These are phyloP conservation scores for Blumeriella jaapii DNA, from an alignment of 2,329 filamentous ascomycete species.

Conservation along the genomic window DNA sequence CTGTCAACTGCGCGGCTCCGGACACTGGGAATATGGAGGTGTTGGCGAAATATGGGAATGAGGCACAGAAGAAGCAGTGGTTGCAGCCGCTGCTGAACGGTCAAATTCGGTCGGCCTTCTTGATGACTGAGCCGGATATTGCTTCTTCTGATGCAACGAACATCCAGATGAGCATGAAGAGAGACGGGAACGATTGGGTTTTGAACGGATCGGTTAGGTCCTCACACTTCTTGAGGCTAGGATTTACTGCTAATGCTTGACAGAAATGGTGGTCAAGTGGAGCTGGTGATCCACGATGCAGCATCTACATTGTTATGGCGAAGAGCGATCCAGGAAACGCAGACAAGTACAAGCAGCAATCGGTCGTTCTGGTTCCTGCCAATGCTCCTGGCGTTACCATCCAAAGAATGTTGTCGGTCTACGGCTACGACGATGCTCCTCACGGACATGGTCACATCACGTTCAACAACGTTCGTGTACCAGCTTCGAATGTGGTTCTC, in stretches of 20 bases:
- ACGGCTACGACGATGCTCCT: slow-evolving; percentile 95
- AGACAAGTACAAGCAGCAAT: slow-evolving; percentile 81
- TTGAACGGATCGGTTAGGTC: slow-evolving; percentile 70
- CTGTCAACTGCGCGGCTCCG: slow-evolving; percentile 80
- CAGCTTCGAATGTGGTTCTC: slow-evolving; percentile 72
- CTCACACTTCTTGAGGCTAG: background rate
- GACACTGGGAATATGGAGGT: slow-evolving; percentile 97
- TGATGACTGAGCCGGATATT: slow-evolving; percentile 88
- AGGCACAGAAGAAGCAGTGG: slow-evolving; percentile 76
- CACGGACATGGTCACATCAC: slow-evolving; percentile 91
- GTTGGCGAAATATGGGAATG: slow-evolving; percentile 79
- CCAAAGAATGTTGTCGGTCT: slow-evolving; percentile 85
- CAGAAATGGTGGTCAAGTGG: slow-evolving; percentile 99
- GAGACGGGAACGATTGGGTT: slow-evolving; percentile 79
- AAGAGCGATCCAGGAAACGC: slow-evolving; percentile 70
- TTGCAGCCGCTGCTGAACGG: slow-evolving; percentile 71
- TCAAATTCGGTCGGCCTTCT: slow-evolving; percentile 76
- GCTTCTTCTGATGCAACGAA: slow-evolving; percentile 89
- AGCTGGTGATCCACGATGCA: slow-evolving; percentile 83
- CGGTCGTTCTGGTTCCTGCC: slow-evolving; percentile 79
- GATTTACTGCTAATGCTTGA: slow-evolving; percentile 14
- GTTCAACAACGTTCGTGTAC: slow-evolving; percentile 85
- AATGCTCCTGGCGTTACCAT: slow-evolving; percentile 78
- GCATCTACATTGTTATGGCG: slow-evolving; percentile 93
- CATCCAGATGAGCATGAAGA: slow-evolving; percentile 71